Evolutionary conservation across 75 land plant species (phyloP).

Genomic region (Sequoiadendron giganteum): DNA sequence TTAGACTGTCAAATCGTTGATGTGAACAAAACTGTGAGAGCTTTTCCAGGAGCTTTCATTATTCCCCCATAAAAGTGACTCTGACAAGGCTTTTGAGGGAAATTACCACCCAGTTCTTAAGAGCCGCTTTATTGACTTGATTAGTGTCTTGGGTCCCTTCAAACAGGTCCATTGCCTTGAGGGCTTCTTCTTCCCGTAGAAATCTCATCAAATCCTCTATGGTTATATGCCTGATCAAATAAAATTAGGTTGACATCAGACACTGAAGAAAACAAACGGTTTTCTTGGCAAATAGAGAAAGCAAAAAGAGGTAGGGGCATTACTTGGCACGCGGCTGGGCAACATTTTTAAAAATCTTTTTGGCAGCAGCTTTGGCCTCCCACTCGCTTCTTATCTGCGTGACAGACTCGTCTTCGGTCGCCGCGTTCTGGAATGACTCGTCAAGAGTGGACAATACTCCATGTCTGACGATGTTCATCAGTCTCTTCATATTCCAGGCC

Average conservation of each 20-base stretch:
- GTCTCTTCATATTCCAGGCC: conserved; percentile 84
- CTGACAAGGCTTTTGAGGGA: no score
- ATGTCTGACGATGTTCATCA: conserved; percentile 62
- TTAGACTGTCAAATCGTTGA: neutral
- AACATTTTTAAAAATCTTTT: conserved; percentile 71
- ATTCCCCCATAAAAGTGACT: no score
- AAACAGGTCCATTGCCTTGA: conserved; percentile 64
- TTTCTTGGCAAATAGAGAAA: neutral
- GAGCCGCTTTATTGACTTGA: conserved; percentile 14
- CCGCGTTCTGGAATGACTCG: conserved; percentile 32
- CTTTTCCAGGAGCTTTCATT: neutral
- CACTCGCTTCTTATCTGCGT: conserved; percentile 60
- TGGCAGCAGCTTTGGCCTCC: conserved; percentile 77
- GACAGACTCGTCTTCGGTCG: conserved; percentile 30
- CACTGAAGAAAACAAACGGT: neutral
- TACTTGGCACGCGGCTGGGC: conserved; percentile 57
- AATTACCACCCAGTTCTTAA: conserved; percentile 91
- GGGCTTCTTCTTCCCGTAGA: conserved; percentile 70
- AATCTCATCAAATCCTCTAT: conserved; percentile 79
- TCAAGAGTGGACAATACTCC: conserved; percentile 60
- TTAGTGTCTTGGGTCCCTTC: conserved; percentile 71
- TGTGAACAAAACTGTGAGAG: no score
- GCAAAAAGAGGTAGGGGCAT: neutral
- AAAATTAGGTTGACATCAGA: neutral
- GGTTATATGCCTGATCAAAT: conserved; percentile 48